These are phyloP conservation scores for Aspergillus cejpii DNA, from an alignment of 2,329 filamentous ascomycete genomes.

Conservation along the genomic window DNA sequence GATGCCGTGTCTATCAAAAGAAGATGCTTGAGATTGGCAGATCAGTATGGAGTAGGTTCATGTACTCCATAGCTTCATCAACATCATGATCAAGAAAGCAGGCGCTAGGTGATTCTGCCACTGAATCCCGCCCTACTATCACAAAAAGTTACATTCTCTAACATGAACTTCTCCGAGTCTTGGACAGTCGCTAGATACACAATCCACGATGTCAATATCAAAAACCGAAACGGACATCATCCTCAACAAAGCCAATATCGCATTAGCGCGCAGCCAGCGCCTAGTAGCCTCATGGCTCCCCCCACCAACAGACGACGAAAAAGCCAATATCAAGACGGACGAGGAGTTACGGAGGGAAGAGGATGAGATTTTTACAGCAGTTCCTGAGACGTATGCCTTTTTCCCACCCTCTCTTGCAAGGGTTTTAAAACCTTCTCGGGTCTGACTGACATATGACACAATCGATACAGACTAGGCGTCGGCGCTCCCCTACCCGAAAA, in stretches of 20 bases:
- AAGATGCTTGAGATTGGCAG: no score
- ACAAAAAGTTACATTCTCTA: slow-evolving; percentile 2
- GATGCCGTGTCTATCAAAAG: no score
- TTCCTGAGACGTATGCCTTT: slow-evolving; percentile 47
- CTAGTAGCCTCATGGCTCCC: slow-evolving; percentile 54
- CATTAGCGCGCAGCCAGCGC: slow-evolving; percentile 48
- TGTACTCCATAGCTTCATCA: no score
- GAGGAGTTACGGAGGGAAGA: slow-evolving; percentile 48
- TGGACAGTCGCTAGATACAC: background rate
- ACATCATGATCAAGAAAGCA: background rate
- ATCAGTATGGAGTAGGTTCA: no score
- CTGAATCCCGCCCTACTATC: slow-evolving; percentile 10
- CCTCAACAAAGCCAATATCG: slow-evolving; percentile 49
- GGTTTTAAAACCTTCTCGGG: no score
- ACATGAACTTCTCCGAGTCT: background rate
- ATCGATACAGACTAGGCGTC: slow-evolving; percentile 39
- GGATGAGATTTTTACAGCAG: slow-evolving; percentile 48
- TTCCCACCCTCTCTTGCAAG: no score
- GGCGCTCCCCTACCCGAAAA: slow-evolving; percentile 42
- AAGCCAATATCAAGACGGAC: slow-evolving; percentile 35
- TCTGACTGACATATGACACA: no score
- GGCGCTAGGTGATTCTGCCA: slow-evolving; percentile 7
- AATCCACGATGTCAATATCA: slow-evolving; percentile 26
- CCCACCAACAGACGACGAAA: slow-evolving; percentile 37
- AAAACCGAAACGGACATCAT: slow-evolving; percentile 48